phyloP scores from a whole-genome alignment of 2,329 filamentous ascomycete species.

The Trichophyton schoenleinii region DNA sequence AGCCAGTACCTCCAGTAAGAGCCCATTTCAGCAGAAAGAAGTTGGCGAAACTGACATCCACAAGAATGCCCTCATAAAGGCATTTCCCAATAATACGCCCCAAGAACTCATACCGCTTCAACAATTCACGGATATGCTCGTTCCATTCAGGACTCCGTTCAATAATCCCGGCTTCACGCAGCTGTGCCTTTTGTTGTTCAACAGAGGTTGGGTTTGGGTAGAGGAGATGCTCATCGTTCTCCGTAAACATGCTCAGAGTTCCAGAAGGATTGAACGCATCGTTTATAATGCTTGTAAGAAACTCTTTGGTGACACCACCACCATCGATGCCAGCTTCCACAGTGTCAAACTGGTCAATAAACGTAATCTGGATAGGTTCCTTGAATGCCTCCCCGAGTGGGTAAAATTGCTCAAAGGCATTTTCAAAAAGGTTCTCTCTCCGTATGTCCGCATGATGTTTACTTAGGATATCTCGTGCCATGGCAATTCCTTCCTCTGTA shows the following conservation, averaged over 20 bases:
- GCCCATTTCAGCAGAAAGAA: constrained; percentile 98
- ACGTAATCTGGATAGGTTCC: constrained; percentile 92
- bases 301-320: constrained; percentile 94
- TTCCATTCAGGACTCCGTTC: constrained; percentile 48
- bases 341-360: constrained; percentile 79
- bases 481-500: constrained; percentile 28
- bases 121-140: constrained; percentile 45
- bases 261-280: constrained; percentile 61
- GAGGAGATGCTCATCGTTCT: constrained; percentile 73
- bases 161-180: constrained; percentile 40
- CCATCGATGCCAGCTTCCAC: constrained; percentile 91
- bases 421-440: constrained; percentile 66
- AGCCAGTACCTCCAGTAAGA: constrained; percentile 52
- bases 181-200: constrained; percentile 52
- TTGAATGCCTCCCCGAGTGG: constrained; percentile 69
- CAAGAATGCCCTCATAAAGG: constrained; percentile 88
- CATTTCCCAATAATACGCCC: constrained; percentile 92
- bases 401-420: constrained; percentile 77
- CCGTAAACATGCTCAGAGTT: constrained; percentile 56
- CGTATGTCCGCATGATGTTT: constrained; percentile 69
- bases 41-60: constrained; percentile 82
- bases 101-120: constrained; percentile 76
- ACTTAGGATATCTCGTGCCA: constrained; percentile 30
- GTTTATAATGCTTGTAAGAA: constrained; percentile 73
- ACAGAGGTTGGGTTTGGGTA: constrained; percentile 75